Evolutionary conservation across 805 yeast species (phyloP), one percentile per base, ranked within the genome.

Genomic region (Saccharomycopsis javanensis): DNA sequence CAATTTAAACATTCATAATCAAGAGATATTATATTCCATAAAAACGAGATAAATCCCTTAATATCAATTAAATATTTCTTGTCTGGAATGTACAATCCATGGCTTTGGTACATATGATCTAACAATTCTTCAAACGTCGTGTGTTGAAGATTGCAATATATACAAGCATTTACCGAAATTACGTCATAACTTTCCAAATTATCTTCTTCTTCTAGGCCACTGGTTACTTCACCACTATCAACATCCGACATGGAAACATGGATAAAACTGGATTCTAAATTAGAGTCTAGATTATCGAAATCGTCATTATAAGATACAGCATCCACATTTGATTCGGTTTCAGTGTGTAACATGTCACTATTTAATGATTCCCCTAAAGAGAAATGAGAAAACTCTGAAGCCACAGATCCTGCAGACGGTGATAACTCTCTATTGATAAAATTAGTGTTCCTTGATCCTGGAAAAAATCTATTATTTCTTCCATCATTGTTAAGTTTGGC

Each of bases 1-100:
- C 99, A 94, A 55, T 81, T 79, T 20, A 60, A 50, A 68, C 99
- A 94, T 62, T 85, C 79, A 63, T 88, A 84, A 42, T 97, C 97
- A 50, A 83, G 76, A 8, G 91, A 86, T 56, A 92, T 81, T 64
- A 86, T 84, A 62, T 89, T 94, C 48, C 86, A 88, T 59, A 94
- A 70, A 66, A 87, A 88, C 1, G 72, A 68, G n/a, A 94, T 69
- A 45, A 94, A 74, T 0, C 97, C 98, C 42, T 73, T 76, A 53
- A 80, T 72, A 67, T 91, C 88, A 0, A 71, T 73, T 52, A 94
- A 74, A 65, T 80, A 90, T 15, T 80, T 76, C 60, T 76, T 73
- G 68, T 94, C 97, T 1, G 99, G 99, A 5, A 94, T 78, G 61
- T 85, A 94, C 48, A 94, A 75, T 1, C 98, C 98, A 69, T 87